Conservation (phyloP, 2,329 filamentous ascomycete genomes). For the Alternaria dauci region DNA sequence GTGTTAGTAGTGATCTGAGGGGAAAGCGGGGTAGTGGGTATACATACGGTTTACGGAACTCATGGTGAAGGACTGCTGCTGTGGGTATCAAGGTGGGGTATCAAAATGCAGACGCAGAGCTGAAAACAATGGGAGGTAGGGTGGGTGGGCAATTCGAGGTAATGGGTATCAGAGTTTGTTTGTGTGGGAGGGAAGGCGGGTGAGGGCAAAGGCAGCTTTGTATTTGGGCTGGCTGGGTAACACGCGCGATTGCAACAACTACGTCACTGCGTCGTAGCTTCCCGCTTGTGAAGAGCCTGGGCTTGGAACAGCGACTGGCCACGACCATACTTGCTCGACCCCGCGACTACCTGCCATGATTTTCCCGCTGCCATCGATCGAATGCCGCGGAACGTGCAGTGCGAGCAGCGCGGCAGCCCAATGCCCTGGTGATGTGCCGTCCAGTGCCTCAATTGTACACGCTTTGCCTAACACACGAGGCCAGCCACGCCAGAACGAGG, state of each 20-base stretch:
- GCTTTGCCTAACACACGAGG: not conserved
- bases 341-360: slow-evolving; percentile 10
- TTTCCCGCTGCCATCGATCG: not conserved
- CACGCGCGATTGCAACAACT: slow-evolving; percentile 24
- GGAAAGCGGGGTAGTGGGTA: slow-evolving; percentile 9
- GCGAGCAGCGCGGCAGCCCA: slow-evolving; percentile 1
- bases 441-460: slow-evolving; percentile 4
- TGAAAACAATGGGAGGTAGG: slow-evolving; percentile 30
- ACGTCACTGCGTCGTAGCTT: slow-evolving; percentile 23
- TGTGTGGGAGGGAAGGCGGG: slow-evolving; percentile 14
- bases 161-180: slow-evolving; percentile 17
- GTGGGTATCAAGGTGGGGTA: slow-evolving; percentile 42
- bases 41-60: slow-evolving; percentile 39
- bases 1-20: slow-evolving; percentile 66
- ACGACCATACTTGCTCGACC: slow-evolving; percentile 12
- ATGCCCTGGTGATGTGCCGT: slow-evolving; percentile 2
- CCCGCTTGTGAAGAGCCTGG: slow-evolving; percentile 14
- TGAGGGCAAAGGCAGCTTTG: slow-evolving; percentile 28
- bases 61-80: slow-evolving; percentile 33
- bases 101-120: slow-evolving; percentile 39
- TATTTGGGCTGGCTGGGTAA: slow-evolving; percentile 26
- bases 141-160: slow-evolving; percentile 16
- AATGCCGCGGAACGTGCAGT: slow-evolving; percentile 6
- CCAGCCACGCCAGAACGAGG: slow-evolving; percentile 6
- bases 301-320: slow-evolving; percentile 11